Base-by-base conservation (phyloP, 805 yeast species). In the Cyberlindnera americana region DNA sequence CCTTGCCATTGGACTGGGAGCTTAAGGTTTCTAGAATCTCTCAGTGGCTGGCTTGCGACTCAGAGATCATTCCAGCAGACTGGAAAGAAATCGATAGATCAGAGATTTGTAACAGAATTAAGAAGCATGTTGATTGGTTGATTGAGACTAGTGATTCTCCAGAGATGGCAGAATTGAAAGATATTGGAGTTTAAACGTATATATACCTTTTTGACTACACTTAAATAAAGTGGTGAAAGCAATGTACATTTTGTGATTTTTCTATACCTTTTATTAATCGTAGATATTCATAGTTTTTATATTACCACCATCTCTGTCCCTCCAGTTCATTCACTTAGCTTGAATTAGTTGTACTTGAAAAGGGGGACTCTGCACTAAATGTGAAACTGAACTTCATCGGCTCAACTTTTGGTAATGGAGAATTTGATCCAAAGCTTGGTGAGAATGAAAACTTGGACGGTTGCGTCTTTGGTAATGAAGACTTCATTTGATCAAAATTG, bases 41-140 rank as follows among this genome's bases (percentile, higher is more conserved):
- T 21, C 56, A 56, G 35, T 56, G 60, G 60, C 30, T 56, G 14
- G 60, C 60, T 4, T 56, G 60, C 46, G 59, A 56, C 3, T 53
- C 60, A 5, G 40, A 43, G 21, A 44, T 50, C 22, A 37, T 54
- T 18, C 60, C 60, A 16, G 17, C 51, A 14, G 55, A 54, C 32
- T 56, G 60, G 60, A 47, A 49, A 32, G 44, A 44, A 18, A 29
- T 41, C 16, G 49, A 48, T 21, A 52, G 57, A 38, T 32, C 34
- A 3, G 46, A 45, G 7, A 40, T 44, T 22, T 56, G 60, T 46
- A 41, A 35, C 9, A 46, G 57, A 30, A 49, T 54, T 27, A 54
- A 48, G 41, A 46, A 49, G 22, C 60, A 56, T 26, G 60, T 56
- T 13, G 47, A 47, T 1, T 56, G 51, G 52, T 38, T 56, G 38